A percentile compares a stretch with the other conserved stretches of the same genome.
Conservation (phyloP, 2,329 filamentous ascomycete species). For the Biscogniauxia sp. region DNA sequence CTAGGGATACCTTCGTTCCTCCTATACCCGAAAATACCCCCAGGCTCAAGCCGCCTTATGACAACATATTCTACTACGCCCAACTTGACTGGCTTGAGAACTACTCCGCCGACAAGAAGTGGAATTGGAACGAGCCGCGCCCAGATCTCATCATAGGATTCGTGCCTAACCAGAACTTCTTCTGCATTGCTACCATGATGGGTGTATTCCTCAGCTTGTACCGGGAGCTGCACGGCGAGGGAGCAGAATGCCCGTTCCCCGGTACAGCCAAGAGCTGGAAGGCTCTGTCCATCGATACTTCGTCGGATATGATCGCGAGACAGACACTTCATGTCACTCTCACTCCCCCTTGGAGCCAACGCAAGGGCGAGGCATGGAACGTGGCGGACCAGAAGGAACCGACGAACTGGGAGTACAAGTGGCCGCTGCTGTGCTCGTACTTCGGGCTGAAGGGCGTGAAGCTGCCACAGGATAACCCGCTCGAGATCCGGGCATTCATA, state of each 20-base stretch:
- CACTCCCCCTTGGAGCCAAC: constrained; percentile 37
- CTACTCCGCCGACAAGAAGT: constrained; percentile 29
- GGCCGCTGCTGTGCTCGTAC: constrained; percentile 44
- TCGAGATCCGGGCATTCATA: constrained; percentile 21
- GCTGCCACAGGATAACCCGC: constrained; percentile 3
- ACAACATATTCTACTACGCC: constrained; percentile 13
- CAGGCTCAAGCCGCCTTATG: constrained; percentile 26
- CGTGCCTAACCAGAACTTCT: constrained; percentile 42
- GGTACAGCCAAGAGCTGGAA: constrained; percentile 34
- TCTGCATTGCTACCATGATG: constrained; percentile 40
- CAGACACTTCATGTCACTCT: constrained; percentile 41
- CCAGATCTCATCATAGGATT: constrained; percentile 44
- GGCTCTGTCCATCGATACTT: constrained; percentile 35
- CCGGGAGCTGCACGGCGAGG: constrained; percentile 35
- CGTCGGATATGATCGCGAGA: constrained; percentile 38
- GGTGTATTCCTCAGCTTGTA: constrained; percentile 38
- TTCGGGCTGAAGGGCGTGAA: constrained; percentile 41
- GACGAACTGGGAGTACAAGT: constrained; percentile 40
- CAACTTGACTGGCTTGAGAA: not conserved
- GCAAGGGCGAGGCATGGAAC: constrained; percentile 37
- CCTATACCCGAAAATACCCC: constrained; percentile 39
- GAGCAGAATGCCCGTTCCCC: constrained; percentile 35
- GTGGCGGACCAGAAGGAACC: constrained; percentile 38
- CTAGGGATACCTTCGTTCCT: constrained; percentile 28
- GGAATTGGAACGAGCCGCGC: constrained; percentile 44